Conservation (phyloP, 225 moss, liverwort and hornwort species). For the Neckera pumila region DNA sequence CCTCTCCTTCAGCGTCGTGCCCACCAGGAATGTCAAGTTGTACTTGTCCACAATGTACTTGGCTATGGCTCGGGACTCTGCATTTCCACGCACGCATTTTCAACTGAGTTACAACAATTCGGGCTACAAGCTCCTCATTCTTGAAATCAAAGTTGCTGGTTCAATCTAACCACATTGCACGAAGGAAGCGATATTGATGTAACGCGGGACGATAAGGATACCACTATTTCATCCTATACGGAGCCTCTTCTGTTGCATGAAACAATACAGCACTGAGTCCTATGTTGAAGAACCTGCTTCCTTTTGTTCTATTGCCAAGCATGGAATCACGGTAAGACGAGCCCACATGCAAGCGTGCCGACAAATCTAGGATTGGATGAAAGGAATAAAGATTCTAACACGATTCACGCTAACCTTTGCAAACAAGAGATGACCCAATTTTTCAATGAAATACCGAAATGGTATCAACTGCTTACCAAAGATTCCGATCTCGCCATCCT, state of each 20-base stretch:
- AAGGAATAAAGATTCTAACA: neutral
- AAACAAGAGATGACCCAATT: neutral
- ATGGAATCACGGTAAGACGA: neutral
- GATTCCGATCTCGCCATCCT: conserved; percentile 20
- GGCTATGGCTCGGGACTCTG: conserved; percentile 77
- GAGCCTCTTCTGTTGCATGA: too few relatives aligned
- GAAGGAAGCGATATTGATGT: neutral
- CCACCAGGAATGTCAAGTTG: conserved; percentile 32
- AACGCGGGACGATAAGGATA: neutral
- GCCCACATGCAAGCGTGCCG: neutral
- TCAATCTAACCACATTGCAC: neutral
- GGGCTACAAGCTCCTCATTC: neutral
- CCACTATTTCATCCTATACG: too few relatives aligned
- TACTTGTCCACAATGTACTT: conserved; percentile 64
- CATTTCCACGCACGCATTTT: neutral
- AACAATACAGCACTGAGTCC: neutral
- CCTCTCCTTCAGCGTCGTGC: conserved; percentile 41
- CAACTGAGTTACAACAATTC: neutral
- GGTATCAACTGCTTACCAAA: conserved; percentile 1
- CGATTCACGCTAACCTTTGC: neutral
- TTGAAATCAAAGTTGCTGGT: too few relatives aligned
- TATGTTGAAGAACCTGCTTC: neutral
- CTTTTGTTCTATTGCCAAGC: neutral
- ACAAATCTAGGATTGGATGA: neutral
- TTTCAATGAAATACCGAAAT: neutral